Percentiles rank a stretch among this genome's conserved stretches.
Evolutionary conservation across 2,329 filamentous ascomycete species (phyloP).

Genomic region (Pseudogymnoascus sp.): DNA sequence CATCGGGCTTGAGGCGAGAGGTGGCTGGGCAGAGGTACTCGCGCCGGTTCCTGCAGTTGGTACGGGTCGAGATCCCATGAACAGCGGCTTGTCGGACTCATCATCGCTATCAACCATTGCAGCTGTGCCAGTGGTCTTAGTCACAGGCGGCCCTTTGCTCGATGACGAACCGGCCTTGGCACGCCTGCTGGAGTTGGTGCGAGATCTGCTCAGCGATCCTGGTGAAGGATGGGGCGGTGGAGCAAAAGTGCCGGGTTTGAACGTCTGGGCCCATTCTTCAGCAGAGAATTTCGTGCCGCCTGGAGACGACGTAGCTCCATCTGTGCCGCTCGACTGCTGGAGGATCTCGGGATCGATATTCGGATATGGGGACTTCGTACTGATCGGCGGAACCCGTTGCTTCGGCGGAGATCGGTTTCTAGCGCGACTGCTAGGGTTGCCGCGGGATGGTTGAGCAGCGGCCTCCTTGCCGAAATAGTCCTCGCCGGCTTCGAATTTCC

Average conservation of each 20-base stretch:
- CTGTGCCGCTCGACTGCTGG: conserved; percentile 11
- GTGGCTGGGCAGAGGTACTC: conserved; percentile 8
- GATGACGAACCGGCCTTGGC: conserved; percentile 14
- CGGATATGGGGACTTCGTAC: conserved; percentile 12
- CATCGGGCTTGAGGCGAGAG: conserved; percentile 39
- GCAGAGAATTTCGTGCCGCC: conserved; percentile 24
- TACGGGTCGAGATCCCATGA: conserved; percentile 11
- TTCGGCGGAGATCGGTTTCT: conserved; percentile 26
- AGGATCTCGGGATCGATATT: conserved; percentile 9
- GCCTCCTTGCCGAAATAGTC: conserved; percentile 23
- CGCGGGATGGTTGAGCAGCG: conserved; percentile 14
- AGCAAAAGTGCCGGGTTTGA: conserved; percentile 27
- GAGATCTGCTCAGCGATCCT: conserved; percentile 11
- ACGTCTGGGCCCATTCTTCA: conserved; percentile 24
- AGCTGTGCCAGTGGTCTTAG: conserved; percentile 14
- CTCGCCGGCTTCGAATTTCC: conserved; percentile 26
- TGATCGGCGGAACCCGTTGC: conserved; percentile 16
- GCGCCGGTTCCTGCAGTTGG: neutral
- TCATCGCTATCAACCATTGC: conserved; percentile 22
- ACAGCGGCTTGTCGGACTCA: conserved; percentile 21
- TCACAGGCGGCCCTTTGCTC: conserved; percentile 19
- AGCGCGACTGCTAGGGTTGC: conserved; percentile 21
- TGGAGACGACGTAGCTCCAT: conserved; percentile 21
- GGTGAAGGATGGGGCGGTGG: conserved; percentile 16
- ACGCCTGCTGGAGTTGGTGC: conserved; percentile 15